Conservation (phyloP, 2,329 filamentous ascomycete species). For the Fusarium beomiforme region DNA sequence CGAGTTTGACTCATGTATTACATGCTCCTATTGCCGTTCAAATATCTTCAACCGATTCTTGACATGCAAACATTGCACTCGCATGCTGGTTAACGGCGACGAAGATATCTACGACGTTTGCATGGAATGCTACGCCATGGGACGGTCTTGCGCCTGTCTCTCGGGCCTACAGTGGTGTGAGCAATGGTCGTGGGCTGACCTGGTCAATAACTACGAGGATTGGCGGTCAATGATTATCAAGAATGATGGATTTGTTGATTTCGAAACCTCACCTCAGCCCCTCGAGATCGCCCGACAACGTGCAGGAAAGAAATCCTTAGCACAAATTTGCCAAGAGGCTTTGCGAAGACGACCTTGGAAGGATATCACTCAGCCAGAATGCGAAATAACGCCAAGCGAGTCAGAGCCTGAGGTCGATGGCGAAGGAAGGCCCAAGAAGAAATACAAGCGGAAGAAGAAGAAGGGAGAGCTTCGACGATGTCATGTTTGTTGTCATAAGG, state of each 20-base stretch:
- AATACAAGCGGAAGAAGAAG: constrained; percentile 64
- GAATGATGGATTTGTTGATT: constrained; percentile 74
- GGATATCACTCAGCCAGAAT: constrained; percentile 74
- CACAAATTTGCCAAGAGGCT: constrained; percentile 94
- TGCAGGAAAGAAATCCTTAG: constrained; percentile 79
- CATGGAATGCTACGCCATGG: constrained; percentile 99
- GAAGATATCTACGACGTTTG: constrained; percentile 95
- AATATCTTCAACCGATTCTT: constrained; percentile 98
- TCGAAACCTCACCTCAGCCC: constrained; percentile 73
- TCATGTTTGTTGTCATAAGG: constrained; percentile 84
- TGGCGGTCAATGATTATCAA: constrained; percentile 85
- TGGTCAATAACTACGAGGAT: constrained; percentile 79
- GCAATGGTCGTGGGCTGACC: constrained; percentile 86
- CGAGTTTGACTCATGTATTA: constrained; percentile 89
- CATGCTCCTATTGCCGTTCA: constrained; percentile 93
- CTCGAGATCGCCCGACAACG: constrained; percentile 75
- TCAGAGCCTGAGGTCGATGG: constrained; percentile 71
- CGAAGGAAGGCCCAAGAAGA: constrained; percentile 69
- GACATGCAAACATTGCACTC: constrained; percentile 86
- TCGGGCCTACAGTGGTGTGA: constrained; percentile 91
- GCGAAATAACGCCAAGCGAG: constrained; percentile 57
- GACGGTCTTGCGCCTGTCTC: constrained; percentile 88
- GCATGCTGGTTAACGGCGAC: constrained; percentile 70
- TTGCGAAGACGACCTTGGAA: constrained; percentile 82
- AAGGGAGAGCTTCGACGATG: constrained; percentile 70